Base-by-base conservation (phyloP, 495 filamentous ascomycete genomes). In the Entonaema liquescens region DNA sequence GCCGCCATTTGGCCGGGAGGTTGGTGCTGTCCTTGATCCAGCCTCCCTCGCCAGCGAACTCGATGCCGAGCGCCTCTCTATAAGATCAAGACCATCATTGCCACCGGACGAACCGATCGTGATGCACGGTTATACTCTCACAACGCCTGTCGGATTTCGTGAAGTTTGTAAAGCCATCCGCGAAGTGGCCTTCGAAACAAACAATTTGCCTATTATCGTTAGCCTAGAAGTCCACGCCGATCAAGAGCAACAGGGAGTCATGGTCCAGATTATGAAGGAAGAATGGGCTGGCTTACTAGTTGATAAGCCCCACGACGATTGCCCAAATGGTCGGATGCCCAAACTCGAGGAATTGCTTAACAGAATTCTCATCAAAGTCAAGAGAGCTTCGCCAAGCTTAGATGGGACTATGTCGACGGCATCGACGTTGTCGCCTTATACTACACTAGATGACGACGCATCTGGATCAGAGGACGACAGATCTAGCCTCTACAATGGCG, bases 281-380 rank as follows among this genome's bases (percentile, higher is more conserved):
- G 89, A 90, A 44, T 98, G 93, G 92, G 87, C 82, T 36, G 90
- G 85, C 0, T 76, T 91, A 71, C 83, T 98, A 9, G 83, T 97
- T 2, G 88, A 93, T 28, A 75, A 85, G 19, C 78, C 80, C 2
- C 73, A 81, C 36, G 79, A 83, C 7, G 50, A 72, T 28, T 81
- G 77, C 54, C 84, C 85, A 0, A 78, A 84, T n/a, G 77, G 83
- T n/a, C 77, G 83, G 9, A 85, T 95, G 17, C 95, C 95, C 1
- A 83, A 83, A 7, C 85, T 93, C 6, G 84, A 84, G n/a, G 86
- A 92, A 26, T 76, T 98, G 58, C 84, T 84, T 53, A 82, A 89
- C 25, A 97, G 94, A 76, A 97, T 98, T 57, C 79, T 98, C 15
- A 88, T 98, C 80, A 98, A 98, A 81, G 93, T 94, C 13, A 96